phyloP scores from a whole-genome alignment of 805 yeast species.

The Ogataea allantospora region DNA sequence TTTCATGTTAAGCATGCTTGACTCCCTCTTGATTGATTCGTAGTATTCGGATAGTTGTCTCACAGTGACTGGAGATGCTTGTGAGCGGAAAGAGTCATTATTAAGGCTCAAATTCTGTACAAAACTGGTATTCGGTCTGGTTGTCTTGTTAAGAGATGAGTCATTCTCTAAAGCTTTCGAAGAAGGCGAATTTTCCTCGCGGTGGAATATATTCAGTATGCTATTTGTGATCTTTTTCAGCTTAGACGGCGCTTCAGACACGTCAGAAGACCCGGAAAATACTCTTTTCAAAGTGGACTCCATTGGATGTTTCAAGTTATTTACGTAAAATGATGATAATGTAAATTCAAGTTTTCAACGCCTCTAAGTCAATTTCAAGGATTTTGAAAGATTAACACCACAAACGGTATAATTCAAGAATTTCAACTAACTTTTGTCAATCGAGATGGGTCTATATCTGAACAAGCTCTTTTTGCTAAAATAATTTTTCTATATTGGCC shows the following conservation, averaged over 20 bases:
- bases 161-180: background rate
- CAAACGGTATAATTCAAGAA: background rate
- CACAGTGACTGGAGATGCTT: constrained; percentile 24
- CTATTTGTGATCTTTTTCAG: constrained; percentile 16
- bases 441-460: background rate
- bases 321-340: background rate
- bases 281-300: constrained; percentile 17
- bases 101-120: constrained; percentile 2
- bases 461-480: constrained; percentile 5
- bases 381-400: background rate
- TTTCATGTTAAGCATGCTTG: constrained; percentile 17
- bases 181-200: background rate
- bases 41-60: constrained; percentile 29
- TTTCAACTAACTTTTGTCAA: background rate
- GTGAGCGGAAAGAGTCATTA: constrained; percentile 11
- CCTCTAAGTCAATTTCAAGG: background rate
- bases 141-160: background rate
- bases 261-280: constrained; percentile 13
- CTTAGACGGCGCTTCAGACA: constrained; percentile 16
- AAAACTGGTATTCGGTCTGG: constrained; percentile 1
- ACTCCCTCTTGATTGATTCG: constrained; percentile 26
- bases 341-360: background rate
- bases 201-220: constrained; percentile 13
- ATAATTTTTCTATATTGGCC: constrained; percentile 7
- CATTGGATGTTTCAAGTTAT: constrained; percentile 10